A percentile compares a stretch with the other conserved stretches of the same genome.
These are phyloP conservation scores for Hortiboletus rubellus DNA, from an alignment of 1,284 basidiomycete species.

Conservation along the genomic window DNA sequence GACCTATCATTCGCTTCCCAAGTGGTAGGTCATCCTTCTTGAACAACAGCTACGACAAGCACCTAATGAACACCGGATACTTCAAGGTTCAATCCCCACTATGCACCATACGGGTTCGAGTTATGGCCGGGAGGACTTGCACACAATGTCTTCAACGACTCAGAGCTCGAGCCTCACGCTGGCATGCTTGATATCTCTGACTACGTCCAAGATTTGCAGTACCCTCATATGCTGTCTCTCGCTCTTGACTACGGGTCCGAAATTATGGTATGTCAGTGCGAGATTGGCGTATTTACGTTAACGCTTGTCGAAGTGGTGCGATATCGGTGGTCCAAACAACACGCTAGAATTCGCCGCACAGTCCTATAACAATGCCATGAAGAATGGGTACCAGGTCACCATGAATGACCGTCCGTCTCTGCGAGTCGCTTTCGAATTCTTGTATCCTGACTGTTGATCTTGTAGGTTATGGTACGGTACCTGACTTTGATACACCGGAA, in stretches of 20 bases:
- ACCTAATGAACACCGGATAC: not conserved
- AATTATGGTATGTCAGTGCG: conserved; percentile 46
- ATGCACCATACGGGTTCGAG: conserved; percentile 49
- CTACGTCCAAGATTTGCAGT: conserved; percentile 53
- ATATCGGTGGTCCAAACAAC: conserved; percentile 58
- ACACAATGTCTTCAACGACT: conserved; percentile 49
- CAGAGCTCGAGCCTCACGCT: conserved; percentile 54
- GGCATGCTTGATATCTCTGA: conserved; percentile 51
- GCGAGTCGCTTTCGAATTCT: not conserved
- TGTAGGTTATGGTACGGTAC: conserved; percentile 43
- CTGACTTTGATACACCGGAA: conserved; percentile 61
- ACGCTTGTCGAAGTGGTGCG: conserved; percentile 47
- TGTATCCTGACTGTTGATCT: not conserved
- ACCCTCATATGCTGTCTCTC: conserved; percentile 57
- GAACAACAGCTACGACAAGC: not conserved
- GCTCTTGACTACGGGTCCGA: conserved; percentile 53
- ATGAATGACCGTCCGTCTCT: conserved; percentile 50
- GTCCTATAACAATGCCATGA: conserved; percentile 52
- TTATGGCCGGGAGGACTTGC: conserved; percentile 56
- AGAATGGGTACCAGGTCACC: conserved; percentile 52
- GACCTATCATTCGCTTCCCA: conserved; percentile 53
- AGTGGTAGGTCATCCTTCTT: conserved; percentile 41
- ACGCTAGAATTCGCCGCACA: conserved; percentile 48
- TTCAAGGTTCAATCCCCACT: conserved; percentile 55
- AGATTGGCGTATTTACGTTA: not conserved